A percentile compares a stretch with the other conserved stretches of the same genome.
Evolutionary conservation across 2,329 filamentous ascomycete genomes (phyloP).

Genomic region (Epichloe coenophiala): DNA sequence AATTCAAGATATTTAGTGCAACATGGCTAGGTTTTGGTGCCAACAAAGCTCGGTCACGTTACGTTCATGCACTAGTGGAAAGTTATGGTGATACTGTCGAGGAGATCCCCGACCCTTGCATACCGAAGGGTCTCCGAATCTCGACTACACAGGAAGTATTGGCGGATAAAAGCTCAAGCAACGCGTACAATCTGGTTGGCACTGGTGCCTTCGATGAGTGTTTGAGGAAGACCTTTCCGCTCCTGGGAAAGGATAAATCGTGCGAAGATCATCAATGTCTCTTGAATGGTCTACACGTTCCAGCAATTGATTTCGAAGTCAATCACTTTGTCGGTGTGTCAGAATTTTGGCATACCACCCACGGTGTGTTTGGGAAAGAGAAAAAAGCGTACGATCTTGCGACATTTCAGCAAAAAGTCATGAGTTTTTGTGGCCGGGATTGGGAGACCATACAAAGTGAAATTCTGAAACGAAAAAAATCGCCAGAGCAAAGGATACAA

Average conservation of each 20-base stretch:
- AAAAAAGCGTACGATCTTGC: slow-evolving; percentile 80
- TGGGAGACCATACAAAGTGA: slow-evolving; percentile 65
- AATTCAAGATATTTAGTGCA: slow-evolving; percentile 87
- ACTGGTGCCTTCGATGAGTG: slow-evolving; percentile 84
- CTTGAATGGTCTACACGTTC: slow-evolving; percentile 81
- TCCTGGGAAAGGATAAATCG: slow-evolving; percentile 78
- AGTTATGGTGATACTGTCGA: slow-evolving; percentile 42
- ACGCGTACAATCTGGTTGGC: slow-evolving; percentile 51
- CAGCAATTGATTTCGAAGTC: slow-evolving; percentile 89
- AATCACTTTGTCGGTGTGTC: slow-evolving; percentile 98
- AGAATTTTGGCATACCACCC: slow-evolving; percentile 97
- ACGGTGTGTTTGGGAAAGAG: slow-evolving; percentile 73
- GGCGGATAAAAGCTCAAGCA: slow-evolving; percentile 13
- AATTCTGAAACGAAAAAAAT: slow-evolving; percentile 53
- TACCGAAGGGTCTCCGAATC: slow-evolving; percentile 64
- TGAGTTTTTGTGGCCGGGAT: slow-evolving; percentile 70
- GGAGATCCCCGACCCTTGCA: slow-evolving; percentile 80
- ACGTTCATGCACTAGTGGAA: slow-evolving; percentile 63
- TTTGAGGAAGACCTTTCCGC: slow-evolving; percentile 63
- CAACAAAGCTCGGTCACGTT: slow-evolving; percentile 77
- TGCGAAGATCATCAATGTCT: slow-evolving; percentile 77
- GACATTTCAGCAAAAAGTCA: slow-evolving; percentile 75
- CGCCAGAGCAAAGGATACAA: slow-evolving; percentile 62
- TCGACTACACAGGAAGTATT: slow-evolving; percentile 50
- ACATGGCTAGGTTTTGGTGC: slow-evolving; percentile 98